These are phyloP conservation scores for Chrysanthemum lavandulifolium DNA, from an alignment of 129 eudicot species.

Conservation along the genomic window DNA sequence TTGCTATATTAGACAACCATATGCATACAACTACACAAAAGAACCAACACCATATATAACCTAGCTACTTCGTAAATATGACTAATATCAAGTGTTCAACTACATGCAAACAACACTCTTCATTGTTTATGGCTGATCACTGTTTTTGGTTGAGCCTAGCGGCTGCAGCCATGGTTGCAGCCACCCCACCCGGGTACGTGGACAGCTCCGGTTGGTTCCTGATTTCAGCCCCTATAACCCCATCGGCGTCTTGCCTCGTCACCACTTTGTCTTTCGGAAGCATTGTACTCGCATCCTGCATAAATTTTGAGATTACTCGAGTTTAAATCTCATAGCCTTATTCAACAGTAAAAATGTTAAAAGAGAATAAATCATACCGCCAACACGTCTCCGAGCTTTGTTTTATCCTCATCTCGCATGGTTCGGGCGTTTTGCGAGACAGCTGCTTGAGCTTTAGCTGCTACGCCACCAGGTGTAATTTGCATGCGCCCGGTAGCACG, in stretches of 20 bases:
- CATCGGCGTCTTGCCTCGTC: constrained; percentile 57
- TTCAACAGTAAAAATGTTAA: not conserved
- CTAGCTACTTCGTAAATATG: not conserved
- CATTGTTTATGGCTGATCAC: not conserved
- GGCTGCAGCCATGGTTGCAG: constrained; percentile 46
- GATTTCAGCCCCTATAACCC: constrained; percentile 48
- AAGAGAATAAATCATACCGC: constrained; percentile 21
- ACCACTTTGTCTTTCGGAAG: constrained; percentile 45
- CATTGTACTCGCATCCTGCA: constrained; percentile 48
- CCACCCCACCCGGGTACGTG: constrained; percentile 56
- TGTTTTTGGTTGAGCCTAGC: constrained; percentile 38
- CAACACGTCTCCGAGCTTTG: constrained; percentile 49
- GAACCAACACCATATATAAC: not conserved
- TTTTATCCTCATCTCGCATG: constrained; percentile 35
- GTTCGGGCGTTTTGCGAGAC: constrained; percentile 41
- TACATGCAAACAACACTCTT: no score
- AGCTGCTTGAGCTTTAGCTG: constrained; percentile 49
- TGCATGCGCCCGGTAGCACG: constrained; percentile 47
- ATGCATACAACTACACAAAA: no score
- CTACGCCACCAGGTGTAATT: constrained; percentile 46
- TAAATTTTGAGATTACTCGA: not conserved
- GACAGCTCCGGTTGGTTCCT: constrained; percentile 44
- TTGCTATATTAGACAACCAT: no score
- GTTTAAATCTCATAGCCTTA: constrained; percentile 9
- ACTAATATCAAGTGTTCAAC: not conserved